These are phyloP conservation scores for Carex parvula DNA, from an alignment of 176 grass and related monocot species.

Conservation along the genomic window DNA sequence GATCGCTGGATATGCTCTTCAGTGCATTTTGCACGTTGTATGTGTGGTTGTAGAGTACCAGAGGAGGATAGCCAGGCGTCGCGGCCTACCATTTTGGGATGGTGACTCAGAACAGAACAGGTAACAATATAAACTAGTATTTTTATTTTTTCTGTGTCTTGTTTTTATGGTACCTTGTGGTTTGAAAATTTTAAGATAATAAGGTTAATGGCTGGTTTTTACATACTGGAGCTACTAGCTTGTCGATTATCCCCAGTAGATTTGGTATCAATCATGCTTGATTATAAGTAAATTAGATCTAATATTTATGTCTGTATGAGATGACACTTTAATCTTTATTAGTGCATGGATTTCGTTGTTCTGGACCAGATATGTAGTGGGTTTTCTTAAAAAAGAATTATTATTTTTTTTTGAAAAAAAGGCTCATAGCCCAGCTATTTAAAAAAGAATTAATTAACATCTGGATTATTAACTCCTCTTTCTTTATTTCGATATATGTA, in stretches of 20 bases:
- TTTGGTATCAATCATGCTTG: background rate
- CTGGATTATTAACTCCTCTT: background rate
- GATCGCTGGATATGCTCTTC: conserved; percentile 72
- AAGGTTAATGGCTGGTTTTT: background rate
- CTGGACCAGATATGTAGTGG: background rate
- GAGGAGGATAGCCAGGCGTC: conserved; percentile 40
- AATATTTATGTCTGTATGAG: background rate
- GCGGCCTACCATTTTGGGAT: conserved; percentile 5
- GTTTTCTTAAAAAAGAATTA: background rate
- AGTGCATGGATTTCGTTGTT: background rate
- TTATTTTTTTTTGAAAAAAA: too few relatives aligned
- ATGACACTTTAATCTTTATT: background rate
- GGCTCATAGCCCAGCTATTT: too few relatives aligned
- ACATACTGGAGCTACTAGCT: background rate
- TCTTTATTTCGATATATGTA: background rate
- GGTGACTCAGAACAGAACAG: background rate
- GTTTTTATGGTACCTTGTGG: background rate
- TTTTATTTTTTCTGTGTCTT: background rate
- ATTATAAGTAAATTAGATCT: background rate
- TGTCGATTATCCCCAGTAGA: background rate
- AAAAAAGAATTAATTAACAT: background rate
- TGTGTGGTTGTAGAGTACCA: conserved; percentile 75
- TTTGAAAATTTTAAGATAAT: background rate
- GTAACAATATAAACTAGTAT: background rate
- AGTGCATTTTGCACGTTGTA: conserved; percentile 73